phyloP scores from a whole-genome alignment of 495 filamentous ascomycete genomes.

The Penicillium argentinense region DNA sequence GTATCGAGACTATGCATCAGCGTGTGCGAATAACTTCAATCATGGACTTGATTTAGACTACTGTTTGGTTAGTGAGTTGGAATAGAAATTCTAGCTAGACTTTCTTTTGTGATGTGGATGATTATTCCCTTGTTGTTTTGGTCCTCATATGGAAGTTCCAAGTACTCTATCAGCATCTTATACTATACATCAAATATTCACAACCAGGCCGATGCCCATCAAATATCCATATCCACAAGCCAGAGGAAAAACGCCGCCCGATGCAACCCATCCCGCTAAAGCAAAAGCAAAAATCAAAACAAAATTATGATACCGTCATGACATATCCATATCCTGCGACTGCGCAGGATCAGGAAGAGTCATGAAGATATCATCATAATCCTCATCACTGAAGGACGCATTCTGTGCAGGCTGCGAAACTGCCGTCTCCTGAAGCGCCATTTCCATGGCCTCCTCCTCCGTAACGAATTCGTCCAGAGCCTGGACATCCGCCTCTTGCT shows the following conservation, averaged over 20 bases:
- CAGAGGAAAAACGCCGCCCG: neutral
- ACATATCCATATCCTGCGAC: constrained; percentile 44
- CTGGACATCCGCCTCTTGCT: constrained; percentile 37
- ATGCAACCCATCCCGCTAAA: neutral
- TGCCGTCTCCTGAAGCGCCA: constrained; percentile 12
- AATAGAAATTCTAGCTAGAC: too few species aligned
- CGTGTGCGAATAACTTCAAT: too few species aligned
- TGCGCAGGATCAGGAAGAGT: constrained; percentile 26
- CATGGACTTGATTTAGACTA: too few species aligned
- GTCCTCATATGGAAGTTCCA: neutral
- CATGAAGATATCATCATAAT: constrained; percentile 55
- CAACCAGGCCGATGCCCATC: neutral
- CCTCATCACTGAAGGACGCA: constrained; percentile 52
- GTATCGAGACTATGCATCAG: too few species aligned
- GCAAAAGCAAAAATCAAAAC: neutral
- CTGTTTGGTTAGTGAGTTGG: too few species aligned
- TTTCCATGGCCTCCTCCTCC: constrained; percentile 35
- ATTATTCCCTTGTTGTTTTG: neutral
- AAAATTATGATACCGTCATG: constrained; percentile 8
- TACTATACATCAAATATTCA: neutral
- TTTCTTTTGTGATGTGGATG: too few species aligned
- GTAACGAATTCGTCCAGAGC: constrained; percentile 35
- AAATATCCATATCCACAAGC: neutral
- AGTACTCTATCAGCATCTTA: neutral
- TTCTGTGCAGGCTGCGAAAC: constrained; percentile 2